Conservation (phyloP, 306 rosid species). For the Medicago lupulina region DNA sequence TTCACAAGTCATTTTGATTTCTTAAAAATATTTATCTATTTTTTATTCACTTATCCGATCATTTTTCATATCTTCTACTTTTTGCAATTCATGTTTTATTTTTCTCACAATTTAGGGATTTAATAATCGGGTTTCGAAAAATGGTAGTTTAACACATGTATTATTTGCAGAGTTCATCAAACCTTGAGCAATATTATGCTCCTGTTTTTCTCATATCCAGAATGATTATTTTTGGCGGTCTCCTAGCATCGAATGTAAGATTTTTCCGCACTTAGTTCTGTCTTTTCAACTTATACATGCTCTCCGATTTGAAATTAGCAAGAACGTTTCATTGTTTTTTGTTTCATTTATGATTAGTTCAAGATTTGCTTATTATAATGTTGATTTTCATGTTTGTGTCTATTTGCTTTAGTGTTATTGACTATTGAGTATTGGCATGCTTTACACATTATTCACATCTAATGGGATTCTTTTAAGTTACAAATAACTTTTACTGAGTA, state of each 20-base stretch:
- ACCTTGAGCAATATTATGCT: slow-evolving; percentile 84
- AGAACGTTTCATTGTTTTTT: neutral
- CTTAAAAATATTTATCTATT: too few species aligned
- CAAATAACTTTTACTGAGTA: neutral
- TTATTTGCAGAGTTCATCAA: slow-evolving; percentile 73
- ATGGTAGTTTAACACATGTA: too few species aligned
- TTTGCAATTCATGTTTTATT: too few species aligned
- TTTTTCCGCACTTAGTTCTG: slow-evolving; percentile 19
- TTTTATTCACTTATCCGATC: too few species aligned
- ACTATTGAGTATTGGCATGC: neutral
- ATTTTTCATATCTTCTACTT: too few species aligned
- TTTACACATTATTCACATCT: slow-evolving; percentile 8
- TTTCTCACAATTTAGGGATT: too few species aligned
- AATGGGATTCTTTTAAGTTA: neutral
- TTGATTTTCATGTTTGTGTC: neutral
- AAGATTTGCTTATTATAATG: too few species aligned
- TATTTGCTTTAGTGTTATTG: slow-evolving; percentile 1
- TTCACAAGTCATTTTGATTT: neutral
- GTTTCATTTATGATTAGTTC: too few species aligned
- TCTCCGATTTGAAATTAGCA: neutral
- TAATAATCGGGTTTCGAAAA: too few species aligned
- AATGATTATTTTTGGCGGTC: slow-evolving; percentile 86
- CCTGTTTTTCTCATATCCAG: slow-evolving; percentile 62
- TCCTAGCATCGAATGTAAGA: slow-evolving; percentile 85
- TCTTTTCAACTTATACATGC: neutral